Evolutionary conservation across 202 grass and related monocot species (phyloP).

Genomic region (Brachypodium distachyon): DNA sequence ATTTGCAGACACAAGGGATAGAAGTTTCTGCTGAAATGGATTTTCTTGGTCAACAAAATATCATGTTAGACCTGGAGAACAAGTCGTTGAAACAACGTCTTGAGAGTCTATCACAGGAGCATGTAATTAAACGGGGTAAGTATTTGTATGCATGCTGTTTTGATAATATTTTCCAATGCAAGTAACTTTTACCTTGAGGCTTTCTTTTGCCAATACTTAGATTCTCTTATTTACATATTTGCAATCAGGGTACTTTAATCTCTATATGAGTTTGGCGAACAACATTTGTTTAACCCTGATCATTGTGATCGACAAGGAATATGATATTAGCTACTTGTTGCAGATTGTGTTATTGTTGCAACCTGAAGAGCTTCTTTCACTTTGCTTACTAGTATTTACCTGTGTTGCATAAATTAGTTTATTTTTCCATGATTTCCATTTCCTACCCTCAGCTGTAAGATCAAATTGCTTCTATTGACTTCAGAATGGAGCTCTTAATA

Average conservation of each 20-base stretch:
- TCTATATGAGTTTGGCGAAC: not conserved
- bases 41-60: conserved; percentile 85
- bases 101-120: conserved; percentile 82
- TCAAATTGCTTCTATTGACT: not conserved
- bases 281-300: not conserved
- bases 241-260: not conserved
- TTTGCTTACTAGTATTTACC: not conserved
- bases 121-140: conserved; percentile 81
- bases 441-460: not conserved
- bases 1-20: conserved; percentile 48
- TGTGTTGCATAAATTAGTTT: not conserved
- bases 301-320: not conserved
- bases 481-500: not conserved
- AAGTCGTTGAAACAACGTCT: conserved; percentile 76
- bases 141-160: not conserved
- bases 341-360: not conserved
- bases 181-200: not conserved
- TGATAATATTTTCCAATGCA: not conserved
- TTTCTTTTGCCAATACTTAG: not conserved
- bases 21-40: conserved; percentile 81
- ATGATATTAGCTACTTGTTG: not conserved
- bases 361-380: not conserved
- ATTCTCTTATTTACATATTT: not conserved
- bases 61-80: conserved; percentile 85
- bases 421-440: not conserved